Evolutionary conservation across 768 basidiomycete genomes (phyloP), one percentile per base, ranked within the genome.

Genomic region (Kwoniella newhampshirensis): DNA sequence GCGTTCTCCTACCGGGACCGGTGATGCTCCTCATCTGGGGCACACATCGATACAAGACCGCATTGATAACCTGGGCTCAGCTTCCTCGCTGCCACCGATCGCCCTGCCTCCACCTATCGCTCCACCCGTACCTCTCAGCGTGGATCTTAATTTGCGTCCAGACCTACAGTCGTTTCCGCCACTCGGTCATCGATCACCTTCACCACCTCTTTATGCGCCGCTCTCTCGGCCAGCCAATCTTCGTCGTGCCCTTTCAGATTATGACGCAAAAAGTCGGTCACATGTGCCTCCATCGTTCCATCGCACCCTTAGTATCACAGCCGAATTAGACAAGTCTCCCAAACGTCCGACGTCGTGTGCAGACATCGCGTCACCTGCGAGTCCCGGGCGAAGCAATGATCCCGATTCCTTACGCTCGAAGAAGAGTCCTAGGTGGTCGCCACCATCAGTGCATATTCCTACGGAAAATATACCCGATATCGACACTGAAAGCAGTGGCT

Each of bases 221-320:
- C 48, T 63, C 12, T 63, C 69, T 25, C 56, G 70, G 1, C 70
- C 67, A 1, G 58, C 57, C 3, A 32, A 27, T 8, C 51, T 68
- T 12, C 61, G 71, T 3, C 57, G 70, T 15, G 65, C 70, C 1
- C 12, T 69, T 13, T 72, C 70, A 27, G 70, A 72, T 43, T 67
- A 63, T 36, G 67, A 71, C 43, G 21, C 59, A 8, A 44, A 59
- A 15, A 26, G 36, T 17, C 56, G 60, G 18, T 26, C 56, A n/a
- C 21, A 25, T 41, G 25, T 51, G 9, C 47, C 59, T 20, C 41
- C 59, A 9, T n/a, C 27, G 12, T 57, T 68, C 12, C 43, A 56
- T 41, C 59, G 67, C 3, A 54, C 67, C 11, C 51, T 57, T 18
- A 66, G 57, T n/a, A 50, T 47, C 21, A 50, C 56, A 1, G 45